phyloP scores from a whole-genome alignment of 108 stramenopile genomes.

The Hondaea fermentalgiana region DNA sequence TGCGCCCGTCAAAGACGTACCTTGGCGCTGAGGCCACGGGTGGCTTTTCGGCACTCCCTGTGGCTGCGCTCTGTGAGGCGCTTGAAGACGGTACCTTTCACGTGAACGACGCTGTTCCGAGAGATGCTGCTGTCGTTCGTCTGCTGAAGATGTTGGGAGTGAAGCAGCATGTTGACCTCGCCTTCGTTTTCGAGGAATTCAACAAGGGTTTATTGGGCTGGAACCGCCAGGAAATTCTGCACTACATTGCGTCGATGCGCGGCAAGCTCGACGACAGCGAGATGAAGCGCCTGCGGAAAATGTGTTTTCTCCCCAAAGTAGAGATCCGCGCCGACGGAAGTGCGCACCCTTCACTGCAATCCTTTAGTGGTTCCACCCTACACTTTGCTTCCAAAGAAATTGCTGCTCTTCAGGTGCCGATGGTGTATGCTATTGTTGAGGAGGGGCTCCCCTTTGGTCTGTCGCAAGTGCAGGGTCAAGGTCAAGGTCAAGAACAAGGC shows the following conservation, averaged over 20 bases:
- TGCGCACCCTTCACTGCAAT: not conserved
- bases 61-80: not conserved
- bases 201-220: not conserved
- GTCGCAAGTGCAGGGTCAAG: too few relatives aligned
- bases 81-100: not conserved
- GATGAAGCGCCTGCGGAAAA: not conserved
- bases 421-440: not conserved
- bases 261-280: not conserved
- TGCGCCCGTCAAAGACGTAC: not conserved
- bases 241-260: not conserved
- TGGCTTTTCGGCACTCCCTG: not conserved
- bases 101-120: not conserved
- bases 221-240: not conserved
- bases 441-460: not conserved
- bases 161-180: slow-evolving; percentile 2
- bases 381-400: not conserved
- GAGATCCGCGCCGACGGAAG: not conserved
- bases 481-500: not conserved
- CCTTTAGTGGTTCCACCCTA: not conserved
- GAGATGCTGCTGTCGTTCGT: not conserved
- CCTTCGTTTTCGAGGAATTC: not conserved
- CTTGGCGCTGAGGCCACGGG: not conserved
- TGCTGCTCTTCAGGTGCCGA: not conserved
- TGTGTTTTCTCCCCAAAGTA: not conserved
- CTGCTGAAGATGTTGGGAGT: not conserved